Conservation (phyloP, 495 filamentous ascomycete genomes). For the Mycothermus thermophilus region DNA sequence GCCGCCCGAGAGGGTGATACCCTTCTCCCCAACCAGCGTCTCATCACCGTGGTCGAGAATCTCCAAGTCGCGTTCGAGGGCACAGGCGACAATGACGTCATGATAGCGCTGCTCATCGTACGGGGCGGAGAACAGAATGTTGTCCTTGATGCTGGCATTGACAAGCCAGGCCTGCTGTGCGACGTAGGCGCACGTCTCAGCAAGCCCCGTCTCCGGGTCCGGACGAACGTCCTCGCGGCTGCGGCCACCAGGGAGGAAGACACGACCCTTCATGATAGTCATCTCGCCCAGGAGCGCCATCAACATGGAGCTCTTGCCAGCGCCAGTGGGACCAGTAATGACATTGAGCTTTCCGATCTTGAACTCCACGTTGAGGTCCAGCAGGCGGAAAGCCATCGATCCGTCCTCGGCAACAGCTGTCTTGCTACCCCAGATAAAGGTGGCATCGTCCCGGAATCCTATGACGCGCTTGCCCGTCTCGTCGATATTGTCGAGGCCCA, state of each 20-base stretch:
- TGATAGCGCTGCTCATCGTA: constrained; percentile 76
- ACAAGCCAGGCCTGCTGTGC: constrained; percentile 97
- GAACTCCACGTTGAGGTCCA: constrained; percentile 67
- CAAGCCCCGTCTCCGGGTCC: constrained; percentile 73
- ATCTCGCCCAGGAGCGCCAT: constrained; percentile 98
- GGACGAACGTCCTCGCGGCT: constrained; percentile 71
- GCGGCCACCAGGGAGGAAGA: constrained; percentile 68
- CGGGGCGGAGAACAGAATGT: constrained; percentile 81
- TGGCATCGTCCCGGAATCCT: constrained; percentile 67
- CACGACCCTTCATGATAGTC: constrained; percentile 66
- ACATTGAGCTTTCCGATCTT: constrained; percentile 71
- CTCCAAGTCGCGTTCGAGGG: constrained; percentile 80
- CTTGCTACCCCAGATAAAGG: constrained; percentile 76
- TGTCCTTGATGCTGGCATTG: constrained; percentile 90
- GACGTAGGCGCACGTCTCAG: constrained; percentile 90
- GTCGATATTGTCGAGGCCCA: constrained; percentile 48
- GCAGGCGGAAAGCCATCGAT: constrained; percentile 62
- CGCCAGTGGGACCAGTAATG: constrained; percentile 83
- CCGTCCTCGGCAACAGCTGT: constrained; percentile 44
- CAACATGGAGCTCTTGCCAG: constrained; percentile 85
- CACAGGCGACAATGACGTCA: constrained; percentile 79
- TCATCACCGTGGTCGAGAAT: constrained; percentile 89
- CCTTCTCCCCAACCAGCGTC: constrained; percentile 93
- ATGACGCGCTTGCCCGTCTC: constrained; percentile 51
- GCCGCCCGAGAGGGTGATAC: constrained; percentile 89